These are phyloP conservation scores for Geotrichum australiense DNA, from an alignment of 1,139 yeast genomes.

Conservation along the genomic window DNA sequence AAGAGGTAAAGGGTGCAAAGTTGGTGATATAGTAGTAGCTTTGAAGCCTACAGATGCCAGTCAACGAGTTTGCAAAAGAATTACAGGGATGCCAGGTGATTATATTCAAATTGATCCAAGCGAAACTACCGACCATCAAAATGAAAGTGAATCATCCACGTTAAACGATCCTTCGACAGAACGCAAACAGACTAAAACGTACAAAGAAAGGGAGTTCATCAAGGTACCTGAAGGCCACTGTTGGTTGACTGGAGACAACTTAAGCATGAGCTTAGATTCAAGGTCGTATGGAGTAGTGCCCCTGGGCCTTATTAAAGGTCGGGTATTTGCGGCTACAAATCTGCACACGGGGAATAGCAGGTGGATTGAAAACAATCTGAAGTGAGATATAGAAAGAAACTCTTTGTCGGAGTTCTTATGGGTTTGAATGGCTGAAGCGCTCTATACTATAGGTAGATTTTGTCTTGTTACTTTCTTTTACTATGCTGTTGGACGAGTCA, in stretches of 20 bases:
- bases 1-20: constrained; percentile 52
- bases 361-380: constrained; percentile 37
- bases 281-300: constrained; percentile 85
- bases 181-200: constrained; percentile 12
- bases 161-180: constrained; percentile 14
- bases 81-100: constrained; percentile 97
- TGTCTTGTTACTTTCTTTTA: too few species aligned
- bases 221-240: constrained; percentile 58
- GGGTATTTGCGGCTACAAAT: constrained; percentile 54
- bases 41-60: constrained; percentile 84
- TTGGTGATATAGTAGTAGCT: constrained; percentile 88
- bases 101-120: constrained; percentile 67
- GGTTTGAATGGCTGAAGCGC: too few species aligned
- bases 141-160: constrained; percentile 26
- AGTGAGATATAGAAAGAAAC: too few species aligned
- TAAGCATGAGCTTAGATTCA: constrained; percentile 84
- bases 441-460: too few species aligned
- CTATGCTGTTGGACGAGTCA: too few species aligned
- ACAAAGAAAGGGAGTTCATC: constrained; percentile 12
- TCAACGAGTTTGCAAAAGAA: constrained; percentile 82
- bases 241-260: constrained; percentile 95
- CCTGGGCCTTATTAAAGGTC: constrained; percentile 80
- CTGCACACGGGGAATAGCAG: constrained; percentile 15
- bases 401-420: too few species aligned
- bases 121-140: constrained; percentile 26